Evolutionary conservation across 208 protist genomes (phyloP), one percentile per base, ranked within the genome.

Genomic region (Naegleria fowleri): DNA sequence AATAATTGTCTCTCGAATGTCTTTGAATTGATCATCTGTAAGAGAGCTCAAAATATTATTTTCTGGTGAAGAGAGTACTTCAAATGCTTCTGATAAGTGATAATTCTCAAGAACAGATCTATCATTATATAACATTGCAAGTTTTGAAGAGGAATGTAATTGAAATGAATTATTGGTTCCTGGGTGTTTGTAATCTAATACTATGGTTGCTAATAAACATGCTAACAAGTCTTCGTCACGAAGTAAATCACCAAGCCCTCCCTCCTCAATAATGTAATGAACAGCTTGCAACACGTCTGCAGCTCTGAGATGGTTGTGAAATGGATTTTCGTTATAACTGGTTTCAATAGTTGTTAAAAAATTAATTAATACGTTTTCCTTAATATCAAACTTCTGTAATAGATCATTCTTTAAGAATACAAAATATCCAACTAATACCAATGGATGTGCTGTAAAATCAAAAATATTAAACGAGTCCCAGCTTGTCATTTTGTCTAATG

Each of bases 151-250:
- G 0, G 96, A 93, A 79, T 94, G 93, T 22, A 95, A 90, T 38
- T 94, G 91, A 87, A 96, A 97, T 51, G 83, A 91, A 91, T 97
- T 97, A 91, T 96, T 95, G 19, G 96, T 38, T 67, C 98, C 98
- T n/a, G 97, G 97, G 92, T 99, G 98, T 58, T 98, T 96, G 91
- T 97, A 96, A 94, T 99, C 98, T 94, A 99, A 98, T 86, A 98
- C 97, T 55, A 97, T 52, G 29, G 97, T 96, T 7, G 98, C 94
- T 88, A 98, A 94, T 29, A 99, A 84, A 4, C 96, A 93, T 22
- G 96, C 94, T 90, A 99, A 96, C 6, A 98, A 90, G 86, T 99
- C 96, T 83, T 95, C 85, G 51, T 96, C 94, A 16, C 91, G 94
- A 36, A 98, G 92, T 51, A 95, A 52, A 89, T 92, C 13, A 15